These are phyloP conservation scores for Lunularia cruciata DNA, from an alignment of 225 moss, liverwort and hornwort species.

Conservation along the genomic window DNA sequence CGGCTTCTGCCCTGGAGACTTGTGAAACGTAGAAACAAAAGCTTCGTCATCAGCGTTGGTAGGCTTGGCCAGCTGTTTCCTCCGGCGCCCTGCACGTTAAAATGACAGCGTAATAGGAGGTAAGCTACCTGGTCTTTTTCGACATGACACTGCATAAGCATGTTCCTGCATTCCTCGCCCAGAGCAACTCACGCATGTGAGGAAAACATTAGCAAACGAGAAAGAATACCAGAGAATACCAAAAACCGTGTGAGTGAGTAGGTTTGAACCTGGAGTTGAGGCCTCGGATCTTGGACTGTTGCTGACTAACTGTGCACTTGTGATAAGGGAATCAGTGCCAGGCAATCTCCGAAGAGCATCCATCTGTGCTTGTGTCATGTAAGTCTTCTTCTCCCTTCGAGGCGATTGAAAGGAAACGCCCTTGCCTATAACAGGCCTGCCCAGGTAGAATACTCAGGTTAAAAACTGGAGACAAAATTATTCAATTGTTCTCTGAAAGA, in stretches of 20 bases:
- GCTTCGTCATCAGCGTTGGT: not conserved
- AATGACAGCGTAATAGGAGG: not conserved
- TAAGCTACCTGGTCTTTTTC: not conserved
- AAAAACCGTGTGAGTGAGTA: not conserved
- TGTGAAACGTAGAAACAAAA: slow-evolving; percentile 42
- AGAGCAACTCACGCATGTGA: too few relatives aligned
- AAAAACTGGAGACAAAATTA: not conserved
- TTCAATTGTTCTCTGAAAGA: not conserved
- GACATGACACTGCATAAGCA: not conserved
- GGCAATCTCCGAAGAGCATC: slow-evolving; percentile 45
- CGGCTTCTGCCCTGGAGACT: slow-evolving; percentile 31
- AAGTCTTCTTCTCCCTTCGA: slow-evolving; percentile 22
- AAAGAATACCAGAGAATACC: not conserved
- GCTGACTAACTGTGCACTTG: slow-evolving; percentile 17
- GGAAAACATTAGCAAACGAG: not conserved
- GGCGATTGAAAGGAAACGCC: slow-evolving; percentile 23
- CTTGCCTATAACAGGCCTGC: slow-evolving; percentile 29
- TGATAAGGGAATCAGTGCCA: slow-evolving; percentile 30
- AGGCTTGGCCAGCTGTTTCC: slow-evolving; percentile 14
- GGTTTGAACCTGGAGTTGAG: slow-evolving; percentile 26
- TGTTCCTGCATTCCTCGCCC: not conserved
- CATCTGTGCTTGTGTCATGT: slow-evolving; percentile 38
- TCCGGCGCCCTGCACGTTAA: slow-evolving; percentile 20
- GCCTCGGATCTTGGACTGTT: slow-evolving; percentile 4
- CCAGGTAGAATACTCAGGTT: not conserved